A percentile compares a stretch with the other conserved stretches of the same genome.
These are phyloP conservation scores for Boletus bicolor DNA, from an alignment of 768 basidiomycete genomes.

Conservation along the genomic window DNA sequence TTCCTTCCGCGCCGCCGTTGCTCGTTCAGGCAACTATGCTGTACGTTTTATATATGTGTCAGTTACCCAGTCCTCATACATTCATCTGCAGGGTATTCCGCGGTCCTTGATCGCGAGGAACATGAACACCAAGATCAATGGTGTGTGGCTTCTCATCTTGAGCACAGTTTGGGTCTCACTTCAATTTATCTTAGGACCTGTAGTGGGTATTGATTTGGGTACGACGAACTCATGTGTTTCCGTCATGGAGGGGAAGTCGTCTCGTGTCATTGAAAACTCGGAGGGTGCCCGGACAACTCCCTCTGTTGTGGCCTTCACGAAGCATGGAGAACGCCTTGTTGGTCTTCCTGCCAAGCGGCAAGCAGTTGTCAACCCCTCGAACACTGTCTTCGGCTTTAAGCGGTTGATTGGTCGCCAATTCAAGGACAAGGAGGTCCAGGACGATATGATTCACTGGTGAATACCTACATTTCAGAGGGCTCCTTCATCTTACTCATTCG, in stretches of 20 bases:
- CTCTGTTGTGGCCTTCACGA: conserved; percentile 97
- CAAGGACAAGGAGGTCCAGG: conserved; percentile 89
- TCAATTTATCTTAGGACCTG: conserved; percentile 53
- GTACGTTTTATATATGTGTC: conserved; percentile 34
- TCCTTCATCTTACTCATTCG: neutral
- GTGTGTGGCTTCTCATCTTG: conserved; percentile 37
- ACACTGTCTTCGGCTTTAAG: conserved; percentile 94
- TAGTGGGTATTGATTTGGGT: conserved; percentile 96
- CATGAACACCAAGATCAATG: conserved; percentile 94
- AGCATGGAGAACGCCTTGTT: conserved; percentile 94
- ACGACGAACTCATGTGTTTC: conserved; percentile 91
- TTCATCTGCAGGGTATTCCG: conserved; percentile 50
- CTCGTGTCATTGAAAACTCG: conserved; percentile 94
- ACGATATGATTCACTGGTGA: conserved; percentile 83
- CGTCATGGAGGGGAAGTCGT: conserved; percentile 93
- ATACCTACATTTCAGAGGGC: conserved; percentile 10
- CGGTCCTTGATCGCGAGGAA: conserved; percentile 80
- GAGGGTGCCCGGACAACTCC: conserved; percentile 98
- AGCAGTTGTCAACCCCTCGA: conserved; percentile 90
- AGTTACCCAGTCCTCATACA: neutral
- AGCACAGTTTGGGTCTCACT: neutral
- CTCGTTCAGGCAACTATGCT: conserved; percentile 63
- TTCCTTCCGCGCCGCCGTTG: conserved; percentile 55
- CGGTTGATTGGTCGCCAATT: conserved; percentile 93
- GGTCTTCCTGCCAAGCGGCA: conserved; percentile 97